Evolutionary conservation across 1,284 basidiomycete species (phyloP).

Genomic region (Cryptococcus amylolentus): DNA sequence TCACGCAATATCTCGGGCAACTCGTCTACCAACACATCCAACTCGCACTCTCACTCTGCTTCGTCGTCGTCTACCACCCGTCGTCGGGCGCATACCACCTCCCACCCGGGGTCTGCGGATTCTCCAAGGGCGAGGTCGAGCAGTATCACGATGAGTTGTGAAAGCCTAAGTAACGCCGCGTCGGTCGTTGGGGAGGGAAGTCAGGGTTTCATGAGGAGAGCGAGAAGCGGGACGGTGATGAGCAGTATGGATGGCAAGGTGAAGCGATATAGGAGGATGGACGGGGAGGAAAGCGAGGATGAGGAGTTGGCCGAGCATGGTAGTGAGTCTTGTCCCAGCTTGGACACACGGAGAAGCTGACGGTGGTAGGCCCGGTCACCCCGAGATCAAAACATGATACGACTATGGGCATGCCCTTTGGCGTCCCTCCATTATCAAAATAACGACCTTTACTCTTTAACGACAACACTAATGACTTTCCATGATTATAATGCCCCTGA

Average conservation of each 20-base stretch:
- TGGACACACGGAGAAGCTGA: neutral
- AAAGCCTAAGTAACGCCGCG: slow-evolving; percentile 12
- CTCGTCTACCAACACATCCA: neutral
- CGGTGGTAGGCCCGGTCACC: neutral
- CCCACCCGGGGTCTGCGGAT: neutral
- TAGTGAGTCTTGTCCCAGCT: neutral
- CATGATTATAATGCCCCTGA: no score
- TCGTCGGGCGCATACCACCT: slow-evolving; percentile 7
- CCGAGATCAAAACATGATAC: neutral
- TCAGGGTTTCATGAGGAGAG: slow-evolving; percentile 12
- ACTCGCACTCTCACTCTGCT: neutral
- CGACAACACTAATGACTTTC: no score
- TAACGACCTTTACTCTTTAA: no score
- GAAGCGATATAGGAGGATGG: neutral
- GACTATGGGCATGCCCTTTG: neutral
- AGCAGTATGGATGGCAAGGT: slow-evolving; percentile 2
- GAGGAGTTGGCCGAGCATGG: neutral
- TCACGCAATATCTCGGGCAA: neutral
- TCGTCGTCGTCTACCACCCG: slow-evolving; percentile 1
- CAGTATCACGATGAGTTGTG: slow-evolving; percentile 12
- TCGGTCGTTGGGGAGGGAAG: slow-evolving; percentile 2
- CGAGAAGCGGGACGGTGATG: slow-evolving; percentile 18
- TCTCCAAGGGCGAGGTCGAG: slow-evolving; percentile 11
- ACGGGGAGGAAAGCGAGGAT: neutral
- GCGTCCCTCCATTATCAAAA: neutral